Evolutionary conservation across 2,329 filamentous ascomycete species (phyloP).

Genomic region (Phyllosticta capitalensis): DNA sequence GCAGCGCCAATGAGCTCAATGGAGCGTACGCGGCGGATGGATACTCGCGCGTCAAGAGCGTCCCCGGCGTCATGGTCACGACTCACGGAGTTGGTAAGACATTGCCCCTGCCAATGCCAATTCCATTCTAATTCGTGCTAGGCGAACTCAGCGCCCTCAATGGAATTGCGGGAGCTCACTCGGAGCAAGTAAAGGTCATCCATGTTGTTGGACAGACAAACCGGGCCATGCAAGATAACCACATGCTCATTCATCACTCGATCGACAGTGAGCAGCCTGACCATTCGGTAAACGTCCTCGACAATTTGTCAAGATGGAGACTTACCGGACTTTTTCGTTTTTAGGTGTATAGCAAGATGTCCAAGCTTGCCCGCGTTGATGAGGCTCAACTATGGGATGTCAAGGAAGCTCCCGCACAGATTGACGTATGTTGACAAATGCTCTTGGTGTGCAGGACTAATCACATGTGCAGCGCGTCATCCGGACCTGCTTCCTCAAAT

Average conservation of each 20-base stretch:
- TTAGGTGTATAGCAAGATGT: constrained; percentile 32
- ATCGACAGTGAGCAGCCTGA: constrained; percentile 31
- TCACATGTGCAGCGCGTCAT: constrained; percentile 23
- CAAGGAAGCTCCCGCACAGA: constrained; percentile 31
- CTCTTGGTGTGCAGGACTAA: constrained; percentile 1
- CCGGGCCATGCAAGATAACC: constrained; percentile 30
- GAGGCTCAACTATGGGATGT: constrained; percentile 34
- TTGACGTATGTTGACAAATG: constrained; percentile 20
- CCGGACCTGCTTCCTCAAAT: constrained; percentile 34
- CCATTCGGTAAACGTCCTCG: constrained; percentile 19
- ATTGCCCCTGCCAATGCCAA: not conserved
- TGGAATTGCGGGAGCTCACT: constrained; percentile 34
- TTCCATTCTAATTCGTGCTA: constrained; percentile 1
- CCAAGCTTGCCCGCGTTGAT: constrained; percentile 26
- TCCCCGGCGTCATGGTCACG: constrained; percentile 39
- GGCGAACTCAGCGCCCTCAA: constrained; percentile 37
- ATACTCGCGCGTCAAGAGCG: constrained; percentile 46
- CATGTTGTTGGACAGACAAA: constrained; percentile 39
- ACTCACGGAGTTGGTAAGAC: constrained; percentile 48
- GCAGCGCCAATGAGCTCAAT: constrained; percentile 51
- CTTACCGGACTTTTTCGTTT: not conserved
- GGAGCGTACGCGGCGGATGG: constrained; percentile 50
- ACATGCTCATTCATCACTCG: constrained; percentile 39
- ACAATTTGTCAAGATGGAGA: not conserved
- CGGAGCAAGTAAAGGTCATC: constrained; percentile 35